Evolutionary conservation across 129 eudicot genomes (phyloP).

Genomic region (Artemisia tridentata): DNA sequence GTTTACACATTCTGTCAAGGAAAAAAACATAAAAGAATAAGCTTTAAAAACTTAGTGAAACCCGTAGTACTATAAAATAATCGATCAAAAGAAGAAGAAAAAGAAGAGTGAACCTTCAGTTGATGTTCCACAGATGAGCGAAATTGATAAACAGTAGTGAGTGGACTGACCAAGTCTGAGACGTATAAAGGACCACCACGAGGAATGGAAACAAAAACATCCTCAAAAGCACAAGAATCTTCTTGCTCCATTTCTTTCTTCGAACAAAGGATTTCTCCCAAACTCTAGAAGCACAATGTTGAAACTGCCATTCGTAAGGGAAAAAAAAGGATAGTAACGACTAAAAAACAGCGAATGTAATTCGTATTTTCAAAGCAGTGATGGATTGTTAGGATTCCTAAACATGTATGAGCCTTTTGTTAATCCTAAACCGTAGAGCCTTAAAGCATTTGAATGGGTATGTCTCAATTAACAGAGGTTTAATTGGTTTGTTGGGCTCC

Average conservation of each 20-base stretch:
- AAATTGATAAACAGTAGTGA: constrained; percentile 51
- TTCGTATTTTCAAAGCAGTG: too few species aligned
- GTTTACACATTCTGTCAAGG: background rate
- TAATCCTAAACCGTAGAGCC: too few species aligned
- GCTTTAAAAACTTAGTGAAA: background rate
- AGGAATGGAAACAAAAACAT: constrained; percentile 44
- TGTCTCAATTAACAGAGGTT: too few species aligned
- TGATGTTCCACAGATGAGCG: constrained; percentile 40
- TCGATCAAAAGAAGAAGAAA: background rate
- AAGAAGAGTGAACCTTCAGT: constrained; percentile 16
- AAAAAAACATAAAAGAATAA: background rate
- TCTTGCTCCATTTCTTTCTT: background rate
- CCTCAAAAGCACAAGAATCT: constrained; percentile 25
- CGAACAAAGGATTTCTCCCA: too few species aligned
- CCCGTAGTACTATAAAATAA: background rate
- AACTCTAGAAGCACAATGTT: too few species aligned
- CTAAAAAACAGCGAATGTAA: too few species aligned
- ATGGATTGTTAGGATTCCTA: too few species aligned
- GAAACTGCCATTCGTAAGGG: too few species aligned
- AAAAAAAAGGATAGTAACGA: too few species aligned
- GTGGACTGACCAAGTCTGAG: constrained; percentile 61
- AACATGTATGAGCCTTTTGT: too few species aligned
- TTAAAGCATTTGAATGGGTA: too few species aligned
- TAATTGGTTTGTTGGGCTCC: too few species aligned
- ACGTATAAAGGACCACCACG: constrained; percentile 78